Percentiles rank a stretch among this genome's conserved stretches.
These are phyloP conservation scores for Hypoxylon lienhwacheense DNA, from an alignment of 495 filamentous ascomycete species.

Conservation along the genomic window DNA sequence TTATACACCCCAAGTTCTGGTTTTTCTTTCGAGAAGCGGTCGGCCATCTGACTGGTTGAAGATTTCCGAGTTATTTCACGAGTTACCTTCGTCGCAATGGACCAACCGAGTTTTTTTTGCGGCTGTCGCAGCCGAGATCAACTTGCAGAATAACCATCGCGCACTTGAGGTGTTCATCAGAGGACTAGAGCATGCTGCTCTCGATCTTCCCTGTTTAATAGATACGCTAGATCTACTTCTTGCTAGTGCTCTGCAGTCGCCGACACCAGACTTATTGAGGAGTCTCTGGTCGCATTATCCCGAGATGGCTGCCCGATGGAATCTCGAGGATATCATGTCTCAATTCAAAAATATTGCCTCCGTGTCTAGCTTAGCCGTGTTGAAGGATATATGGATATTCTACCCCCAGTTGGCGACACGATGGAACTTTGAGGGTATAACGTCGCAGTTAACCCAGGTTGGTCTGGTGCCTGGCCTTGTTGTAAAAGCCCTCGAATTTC, in stretches of 20 bases:
- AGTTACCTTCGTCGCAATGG: slow-evolving; percentile 26
- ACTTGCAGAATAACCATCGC: slow-evolving; percentile 25
- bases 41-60: slow-evolving; percentile 35
- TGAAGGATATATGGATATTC: slow-evolving; percentile 20
- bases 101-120: slow-evolving; percentile 22
- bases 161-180: slow-evolving; percentile 31
- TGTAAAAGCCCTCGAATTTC: slow-evolving; percentile 30
- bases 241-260: slow-evolving; percentile 20
- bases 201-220: slow-evolving; percentile 19
- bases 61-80: slow-evolving; percentile 36
- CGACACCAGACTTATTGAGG: slow-evolving; percentile 16
- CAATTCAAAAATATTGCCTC: slow-evolving; percentile 17
- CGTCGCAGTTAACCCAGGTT: slow-evolving; percentile 20
- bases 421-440: slow-evolving; percentile 33
- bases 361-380: neutral
- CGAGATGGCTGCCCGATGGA: slow-evolving; percentile 28
- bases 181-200: slow-evolving; percentile 15
- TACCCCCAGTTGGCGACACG: slow-evolving; percentile 26
- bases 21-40: slow-evolving; percentile 26
- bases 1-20: slow-evolving; percentile 16
- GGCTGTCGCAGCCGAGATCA: slow-evolving; percentile 32
- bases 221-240: slow-evolving; percentile 33
- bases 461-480: slow-evolving; percentile 25
- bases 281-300: slow-evolving; percentile 31
- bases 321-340: slow-evolving; percentile 20